Percentiles rank a stretch among this genome's conserved stretches.
phyloP scores from a whole-genome alignment of 495 filamentous ascomycete species.

The Recurvomyces mirabilis region DNA sequence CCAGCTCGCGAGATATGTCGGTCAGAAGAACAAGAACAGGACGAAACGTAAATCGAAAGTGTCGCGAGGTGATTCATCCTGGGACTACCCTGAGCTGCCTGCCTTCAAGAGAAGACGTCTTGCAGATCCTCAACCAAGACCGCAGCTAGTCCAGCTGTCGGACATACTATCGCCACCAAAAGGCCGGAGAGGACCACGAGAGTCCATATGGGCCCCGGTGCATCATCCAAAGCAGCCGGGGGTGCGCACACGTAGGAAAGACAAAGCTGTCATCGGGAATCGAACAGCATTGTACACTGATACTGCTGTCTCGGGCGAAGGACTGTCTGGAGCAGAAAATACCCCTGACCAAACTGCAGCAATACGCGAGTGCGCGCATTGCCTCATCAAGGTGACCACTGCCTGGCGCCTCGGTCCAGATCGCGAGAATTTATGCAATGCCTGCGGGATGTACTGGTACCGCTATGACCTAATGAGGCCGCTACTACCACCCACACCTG shows the following conservation, averaged over 20 bases:
- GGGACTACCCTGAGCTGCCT: conserved; percentile 16
- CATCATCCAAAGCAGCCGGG: too few species aligned
- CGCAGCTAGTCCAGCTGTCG: neutral
- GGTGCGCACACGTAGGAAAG: too few species aligned
- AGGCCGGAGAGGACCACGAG: neutral
- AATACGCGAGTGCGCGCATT: conserved; percentile 11
- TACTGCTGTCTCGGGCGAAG: too few species aligned
- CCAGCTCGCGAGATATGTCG: conserved; percentile 13
- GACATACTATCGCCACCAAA: neutral
- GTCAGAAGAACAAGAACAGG: neutral
- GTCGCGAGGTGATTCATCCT: conserved; percentile 4
- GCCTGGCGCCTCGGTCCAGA: conserved; percentile 14
- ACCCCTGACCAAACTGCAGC: neutral
- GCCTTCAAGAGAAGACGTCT: conserved; percentile 1
- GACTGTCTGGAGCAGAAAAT: too few species aligned
- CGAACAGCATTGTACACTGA: too few species aligned
- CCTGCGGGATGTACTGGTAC: conserved; percentile 19
- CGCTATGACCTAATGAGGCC: conserved; percentile 14
- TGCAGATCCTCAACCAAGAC: neutral
- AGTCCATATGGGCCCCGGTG: conserved; percentile 9
- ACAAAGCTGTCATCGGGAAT: too few species aligned
- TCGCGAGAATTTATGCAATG: conserved; percentile 15
- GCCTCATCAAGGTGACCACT: conserved; percentile 3
- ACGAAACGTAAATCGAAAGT: neutral
- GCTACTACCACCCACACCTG: neutral